Base-by-base conservation (phyloP, 805 yeast genomes). In the Candida silvatica region DNA sequence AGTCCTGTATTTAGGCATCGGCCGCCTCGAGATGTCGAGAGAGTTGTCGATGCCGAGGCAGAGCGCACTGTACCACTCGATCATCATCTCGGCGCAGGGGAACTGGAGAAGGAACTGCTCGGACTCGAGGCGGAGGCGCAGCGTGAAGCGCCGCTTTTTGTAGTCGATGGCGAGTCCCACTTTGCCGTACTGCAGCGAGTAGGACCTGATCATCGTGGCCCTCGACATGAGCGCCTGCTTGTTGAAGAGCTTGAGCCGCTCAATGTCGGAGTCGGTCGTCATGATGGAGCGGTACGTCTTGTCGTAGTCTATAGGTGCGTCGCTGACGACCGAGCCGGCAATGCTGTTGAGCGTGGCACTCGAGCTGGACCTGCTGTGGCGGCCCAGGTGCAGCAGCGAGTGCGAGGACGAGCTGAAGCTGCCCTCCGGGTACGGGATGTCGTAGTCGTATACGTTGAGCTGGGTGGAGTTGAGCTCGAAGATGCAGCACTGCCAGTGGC, bases 121-220 rank as follows among this genome's bases (percentile, higher is more conserved):
- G 27, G 80, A 71, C 57, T 90, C 97, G 25, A 80, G 70, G 16
- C 98, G 70, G 14, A 90, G 46, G 33, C 98, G 62, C 27, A 87
- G 56, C 4, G 80, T 84, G 49, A 76, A 71, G 14, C 72, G 66
- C 43, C 70, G 71, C 54, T 86, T 85, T 38, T 69, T 71, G 56
- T 86, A 86, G 57, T 90, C 98, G 2, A 74, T 66, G 0, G 97
- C 96, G 11, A 86, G 62, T 0, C 98, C 98, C 30, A 84, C 59
- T 47, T 69, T 77, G 9, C 92, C 88, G 58, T 79, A 78, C 56
- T 92, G 97, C 26, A 90, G 64, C 2, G 95, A 77, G 55, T 75
- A 88, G 0, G 86, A 72, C 42, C 78, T 67, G n/a, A 70, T 46
- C 20, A 81, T 52, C 33, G 55, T 66, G 6, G 46, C 40, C 15